phyloP scores from a whole-genome alignment of 2,329 filamentous ascomycete genomes.

The Penicillium sp. region DNA sequence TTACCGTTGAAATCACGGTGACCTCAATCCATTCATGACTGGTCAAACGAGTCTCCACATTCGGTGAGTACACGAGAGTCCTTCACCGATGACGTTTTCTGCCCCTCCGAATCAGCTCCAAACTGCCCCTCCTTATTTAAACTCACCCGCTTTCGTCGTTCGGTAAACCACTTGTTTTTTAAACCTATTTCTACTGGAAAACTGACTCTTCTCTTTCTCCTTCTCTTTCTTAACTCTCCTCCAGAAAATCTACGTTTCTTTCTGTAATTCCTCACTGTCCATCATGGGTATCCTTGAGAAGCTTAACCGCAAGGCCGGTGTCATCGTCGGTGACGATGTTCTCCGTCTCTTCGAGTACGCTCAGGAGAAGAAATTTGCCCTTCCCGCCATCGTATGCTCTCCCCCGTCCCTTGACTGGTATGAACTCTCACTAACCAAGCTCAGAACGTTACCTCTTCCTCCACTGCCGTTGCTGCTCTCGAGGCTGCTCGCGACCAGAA shows the following conservation, averaged over 20 bases:
- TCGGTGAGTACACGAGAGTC: constrained; percentile 32
- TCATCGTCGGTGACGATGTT: constrained; percentile 65
- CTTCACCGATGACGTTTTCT: constrained; percentile 25
- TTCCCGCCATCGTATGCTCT: constrained; percentile 66
- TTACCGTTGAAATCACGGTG: constrained; percentile 32
- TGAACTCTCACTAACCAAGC: background rate
- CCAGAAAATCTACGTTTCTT: constrained; percentile 3
- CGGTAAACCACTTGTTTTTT: constrained; percentile 17
- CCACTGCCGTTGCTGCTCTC: constrained; percentile 76
- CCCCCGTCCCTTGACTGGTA: background rate
- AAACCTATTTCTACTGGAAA: constrained; percentile 9
- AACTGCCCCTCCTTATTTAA: constrained; percentile 23
- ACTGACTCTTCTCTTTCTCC: constrained; percentile 5
- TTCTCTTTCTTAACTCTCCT: background rate
- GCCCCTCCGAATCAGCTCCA: constrained; percentile 15
- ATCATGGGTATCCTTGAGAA: constrained; percentile 49
- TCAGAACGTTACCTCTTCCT: constrained; percentile 87
- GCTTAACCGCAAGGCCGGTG: constrained; percentile 60
- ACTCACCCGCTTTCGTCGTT: constrained; percentile 22
- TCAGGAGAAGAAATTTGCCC: constrained; percentile 80
- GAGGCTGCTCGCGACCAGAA: constrained; percentile 93
- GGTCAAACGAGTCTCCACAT: constrained; percentile 27
- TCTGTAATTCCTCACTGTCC: constrained; percentile 7
- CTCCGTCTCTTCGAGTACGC: constrained; percentile 80
- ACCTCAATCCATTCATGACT: constrained; percentile 21